Evolutionary conservation across 257 asterid species (phyloP).

Genomic region (Penstemon eatonii): DNA sequence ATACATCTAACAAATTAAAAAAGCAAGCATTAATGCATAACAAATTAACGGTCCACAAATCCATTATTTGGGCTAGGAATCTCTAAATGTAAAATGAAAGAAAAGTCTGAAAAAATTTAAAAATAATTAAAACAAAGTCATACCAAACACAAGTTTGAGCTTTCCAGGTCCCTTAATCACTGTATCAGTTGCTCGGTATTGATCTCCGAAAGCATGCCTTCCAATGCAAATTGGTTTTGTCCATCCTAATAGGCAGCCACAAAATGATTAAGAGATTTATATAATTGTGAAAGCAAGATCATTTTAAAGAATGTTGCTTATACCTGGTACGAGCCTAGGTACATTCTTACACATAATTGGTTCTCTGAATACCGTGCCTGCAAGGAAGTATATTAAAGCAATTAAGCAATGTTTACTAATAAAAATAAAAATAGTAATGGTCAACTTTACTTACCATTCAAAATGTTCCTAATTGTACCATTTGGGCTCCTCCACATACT

Average conservation of each 20-base stretch:
- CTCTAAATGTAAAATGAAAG: too few species aligned
- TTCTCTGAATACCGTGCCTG: conserved; percentile 98
- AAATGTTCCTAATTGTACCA: conserved; percentile 95
- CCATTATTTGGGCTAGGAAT: too few species aligned
- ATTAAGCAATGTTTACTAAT: background rate
- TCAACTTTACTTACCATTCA: conserved; percentile 64
- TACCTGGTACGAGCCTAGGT: conserved; percentile 94
- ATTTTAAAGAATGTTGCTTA: background rate
- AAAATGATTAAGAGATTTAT: conserved; percentile 18
- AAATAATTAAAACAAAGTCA: conserved; percentile 11
- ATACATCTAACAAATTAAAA: too few species aligned
- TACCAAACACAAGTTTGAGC: conserved; percentile 95
- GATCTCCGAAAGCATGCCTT: conserved; percentile 98
- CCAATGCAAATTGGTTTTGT: conserved; percentile 97
- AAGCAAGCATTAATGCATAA: too few species aligned
- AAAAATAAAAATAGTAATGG: background rate
- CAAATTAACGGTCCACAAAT: too few species aligned
- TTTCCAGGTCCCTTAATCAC: conserved; percentile 93
- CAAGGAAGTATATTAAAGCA: conserved; percentile 17
- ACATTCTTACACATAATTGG: conserved; percentile 94
- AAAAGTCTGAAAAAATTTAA: too few species aligned
- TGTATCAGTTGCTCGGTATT: conserved; percentile 93
- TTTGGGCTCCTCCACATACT: conserved; percentile 97
- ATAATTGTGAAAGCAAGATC: background rate
- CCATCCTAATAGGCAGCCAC: conserved; percentile 66